Percentiles rank a stretch among this genome's conserved stretches.
These are phyloP conservation scores for Geotrichum citri-aurantii DNA, from an alignment of 1,139 yeast species.

Conservation along the genomic window DNA sequence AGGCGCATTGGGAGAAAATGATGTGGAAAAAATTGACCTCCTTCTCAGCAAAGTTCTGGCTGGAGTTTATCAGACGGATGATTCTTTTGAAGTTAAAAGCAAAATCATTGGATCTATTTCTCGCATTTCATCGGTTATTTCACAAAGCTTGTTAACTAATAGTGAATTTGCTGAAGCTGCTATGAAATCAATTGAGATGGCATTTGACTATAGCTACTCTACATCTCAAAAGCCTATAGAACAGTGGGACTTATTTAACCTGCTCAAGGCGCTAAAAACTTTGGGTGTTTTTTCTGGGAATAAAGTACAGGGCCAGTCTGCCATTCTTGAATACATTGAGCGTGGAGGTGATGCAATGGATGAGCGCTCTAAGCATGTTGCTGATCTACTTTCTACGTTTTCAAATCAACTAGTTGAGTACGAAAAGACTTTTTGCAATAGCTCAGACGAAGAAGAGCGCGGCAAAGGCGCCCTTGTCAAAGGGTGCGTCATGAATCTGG, in stretches of 20 bases:
- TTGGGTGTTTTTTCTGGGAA: slow-evolving; percentile 22
- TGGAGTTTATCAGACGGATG: slow-evolving; percentile 8
- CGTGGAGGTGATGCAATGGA: not conserved
- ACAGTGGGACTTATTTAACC: slow-evolving; percentile 12
- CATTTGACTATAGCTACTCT: slow-evolving; percentile 10
- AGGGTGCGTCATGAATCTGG: not conserved
- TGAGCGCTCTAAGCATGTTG: not conserved
- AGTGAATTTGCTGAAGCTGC: slow-evolving; percentile 1
- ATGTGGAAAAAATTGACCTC: not conserved
- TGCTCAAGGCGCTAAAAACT: slow-evolving; percentile 22
- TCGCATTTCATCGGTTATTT: slow-evolving; percentile 19
- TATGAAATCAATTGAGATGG: not conserved
- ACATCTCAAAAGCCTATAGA: slow-evolving; percentile 5
- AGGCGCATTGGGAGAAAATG: not conserved
- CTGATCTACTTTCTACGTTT: slow-evolving; percentile 7
- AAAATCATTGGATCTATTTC: slow-evolving; percentile 18
- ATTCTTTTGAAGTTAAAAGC: slow-evolving; percentile 15
- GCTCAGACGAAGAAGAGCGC: not conserved
- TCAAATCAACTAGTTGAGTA: slow-evolving; percentile 7
- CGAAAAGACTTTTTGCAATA: not conserved
- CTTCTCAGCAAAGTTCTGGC: not conserved
- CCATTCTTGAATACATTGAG: not conserved
- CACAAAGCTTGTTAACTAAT: not conserved
- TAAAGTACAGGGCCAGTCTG: not conserved
- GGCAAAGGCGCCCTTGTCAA: not conserved